Evolutionary conservation across 2,329 filamentous ascomycete species (phyloP), one percentile per base, ranked within the genome.

Genomic region (Cytospora piceae): DNA sequence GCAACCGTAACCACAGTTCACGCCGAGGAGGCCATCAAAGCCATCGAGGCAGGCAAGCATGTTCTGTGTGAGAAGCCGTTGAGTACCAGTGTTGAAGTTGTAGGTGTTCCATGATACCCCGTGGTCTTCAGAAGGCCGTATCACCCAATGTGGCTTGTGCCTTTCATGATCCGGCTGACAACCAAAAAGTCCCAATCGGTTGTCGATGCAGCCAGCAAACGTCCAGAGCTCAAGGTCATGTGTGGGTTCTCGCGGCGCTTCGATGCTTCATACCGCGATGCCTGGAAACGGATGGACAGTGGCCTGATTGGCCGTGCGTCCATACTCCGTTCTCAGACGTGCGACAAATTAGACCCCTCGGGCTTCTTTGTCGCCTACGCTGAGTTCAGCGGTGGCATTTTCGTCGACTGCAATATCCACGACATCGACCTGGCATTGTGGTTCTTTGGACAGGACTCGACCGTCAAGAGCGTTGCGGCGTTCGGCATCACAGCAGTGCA

Each of bases 291-390:
- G 69, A 81, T 85, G 71, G 73, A 80, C 24, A 70, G 74, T 0
- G 87, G 87, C 17, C 71, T 79, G 39, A 89, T 90, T 68, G 88
- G 88, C 7, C 79, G 81, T 0, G 84, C 87, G 2, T 81, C 83
- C 11, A 80, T 90, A 53, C 80, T 90, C 70, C 85, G 87, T 69
- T 85, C 82, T 55, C 88, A 90, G 75, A 90, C 87, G 0, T 89
- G 87, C 75, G 87, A 91, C 76, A 88, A 86, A 73, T 81, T 85
- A 64, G 86, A 90, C 66, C 85, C 87, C 0, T 81, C 81, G 0
- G 87, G 87, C 55, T 90, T 90, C 80, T 91, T 90, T 74, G 87
- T 91, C 63, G 80, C 82, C 27, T 91, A 90, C 75, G 86, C 88
- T 15, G 79, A 87, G 70, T 87, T 85, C 76, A 84, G 80, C 1